Evolutionary conservation across 176 grass and related monocot genomes (phyloP).

Genomic region (Rhynchospora tenuis): DNA sequence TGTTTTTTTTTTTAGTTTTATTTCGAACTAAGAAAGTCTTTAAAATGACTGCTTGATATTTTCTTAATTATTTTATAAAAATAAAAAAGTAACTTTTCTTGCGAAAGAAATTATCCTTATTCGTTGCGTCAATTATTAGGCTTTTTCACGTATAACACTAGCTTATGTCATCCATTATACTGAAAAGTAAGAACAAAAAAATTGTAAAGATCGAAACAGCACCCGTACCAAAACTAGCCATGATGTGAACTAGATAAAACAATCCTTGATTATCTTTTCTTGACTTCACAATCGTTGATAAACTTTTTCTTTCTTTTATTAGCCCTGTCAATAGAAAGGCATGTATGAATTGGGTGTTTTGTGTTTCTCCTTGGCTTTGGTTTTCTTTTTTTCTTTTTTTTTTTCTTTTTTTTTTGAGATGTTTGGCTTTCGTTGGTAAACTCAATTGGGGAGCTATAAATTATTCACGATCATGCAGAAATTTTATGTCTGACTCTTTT

Average conservation of each 20-base stretch:
- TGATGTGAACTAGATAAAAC: background rate
- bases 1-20: too few relatives aligned
- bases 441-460: background rate
- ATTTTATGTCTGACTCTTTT: background rate
- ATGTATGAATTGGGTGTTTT: background rate
- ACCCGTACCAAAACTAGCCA: background rate
- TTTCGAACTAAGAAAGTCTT: too few relatives aligned
- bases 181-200: background rate
- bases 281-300: too few relatives aligned
- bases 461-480: background rate
- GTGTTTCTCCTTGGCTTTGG: background rate
- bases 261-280: background rate
- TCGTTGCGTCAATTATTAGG: too few relatives aligned
- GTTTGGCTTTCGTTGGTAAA: background rate
- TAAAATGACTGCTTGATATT: too few relatives aligned
- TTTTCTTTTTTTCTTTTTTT: background rate
- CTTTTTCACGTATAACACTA: too few relatives aligned
- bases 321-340: background rate
- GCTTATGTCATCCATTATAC: too few relatives aligned
- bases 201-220: background rate
- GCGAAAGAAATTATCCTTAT: too few relatives aligned
- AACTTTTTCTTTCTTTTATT: background rate
- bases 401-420: too few relatives aligned
- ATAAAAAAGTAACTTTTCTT: too few relatives aligned
- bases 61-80: too few relatives aligned